Percentiles rank a stretch among this genome's conserved stretches.
These are phyloP conservation scores for Leccinum olivaceopallidum DNA, from an alignment of 768 basidiomycete species.

Conservation along the genomic window DNA sequence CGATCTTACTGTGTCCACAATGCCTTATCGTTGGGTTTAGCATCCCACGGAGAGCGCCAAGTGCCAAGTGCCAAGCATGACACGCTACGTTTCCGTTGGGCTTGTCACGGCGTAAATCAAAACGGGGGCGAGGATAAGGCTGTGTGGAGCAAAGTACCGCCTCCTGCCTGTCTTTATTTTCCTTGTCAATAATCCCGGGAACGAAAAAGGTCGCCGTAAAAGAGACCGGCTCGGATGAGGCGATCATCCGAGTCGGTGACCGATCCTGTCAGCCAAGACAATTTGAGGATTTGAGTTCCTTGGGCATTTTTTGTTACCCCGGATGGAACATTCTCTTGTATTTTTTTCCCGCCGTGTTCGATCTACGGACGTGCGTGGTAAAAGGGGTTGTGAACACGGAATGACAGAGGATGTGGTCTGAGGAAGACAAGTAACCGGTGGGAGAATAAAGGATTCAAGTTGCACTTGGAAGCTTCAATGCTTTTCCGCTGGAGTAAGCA, in stretches of 20 bases:
- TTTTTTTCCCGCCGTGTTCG: neutral
- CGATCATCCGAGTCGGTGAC: neutral
- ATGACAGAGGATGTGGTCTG: constrained; percentile 85
- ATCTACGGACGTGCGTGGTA: constrained; percentile 68
- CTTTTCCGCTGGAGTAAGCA: neutral
- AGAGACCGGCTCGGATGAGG: neutral
- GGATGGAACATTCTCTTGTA: constrained; percentile 55
- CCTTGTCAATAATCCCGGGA: neutral
- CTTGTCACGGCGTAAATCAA: neutral
- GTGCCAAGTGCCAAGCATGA: neutral
- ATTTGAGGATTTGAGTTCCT: neutral
- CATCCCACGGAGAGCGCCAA: neutral
- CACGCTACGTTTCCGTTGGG: neutral
- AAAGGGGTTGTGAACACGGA: constrained; percentile 80
- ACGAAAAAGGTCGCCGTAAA: neutral
- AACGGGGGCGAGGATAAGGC: neutral
- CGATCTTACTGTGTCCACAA: neutral
- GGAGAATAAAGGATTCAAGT: constrained; percentile 44
- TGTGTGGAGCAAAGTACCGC: neutral
- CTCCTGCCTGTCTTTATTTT: neutral
- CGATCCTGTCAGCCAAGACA: neutral
- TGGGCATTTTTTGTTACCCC: constrained; percentile 65
- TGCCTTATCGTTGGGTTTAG: neutral
- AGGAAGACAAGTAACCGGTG: constrained; percentile 71
- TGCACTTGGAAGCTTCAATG: constrained; percentile 84